Conservation (phyloP, 1,139 yeast genomes). For the Torulaspora globosa region DNA sequence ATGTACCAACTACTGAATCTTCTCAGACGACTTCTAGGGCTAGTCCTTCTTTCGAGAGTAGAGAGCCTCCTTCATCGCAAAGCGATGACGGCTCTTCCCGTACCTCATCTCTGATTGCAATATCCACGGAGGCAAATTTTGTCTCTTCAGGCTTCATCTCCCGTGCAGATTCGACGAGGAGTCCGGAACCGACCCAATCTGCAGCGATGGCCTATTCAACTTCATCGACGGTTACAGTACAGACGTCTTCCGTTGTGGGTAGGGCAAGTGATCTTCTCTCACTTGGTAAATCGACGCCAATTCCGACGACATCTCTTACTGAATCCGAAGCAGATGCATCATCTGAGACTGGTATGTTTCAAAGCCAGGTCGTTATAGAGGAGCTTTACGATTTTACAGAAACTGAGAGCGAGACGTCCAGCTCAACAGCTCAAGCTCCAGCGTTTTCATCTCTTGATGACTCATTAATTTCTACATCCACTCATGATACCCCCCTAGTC, state of each 20-base stretch:
- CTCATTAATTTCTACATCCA: not conserved
- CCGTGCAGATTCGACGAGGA: too few relatives aligned
- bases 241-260: not conserved
- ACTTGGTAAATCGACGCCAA: not conserved
- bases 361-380: not conserved
- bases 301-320: not conserved
- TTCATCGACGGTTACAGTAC: too few relatives aligned
- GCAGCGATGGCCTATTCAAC: too few relatives aligned
- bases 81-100: not conserved
- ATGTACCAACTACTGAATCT: not conserved
- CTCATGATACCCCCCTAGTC: not conserved
- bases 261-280: not conserved
- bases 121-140: not conserved
- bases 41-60: not conserved
- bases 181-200: too few relatives aligned
- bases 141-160: too few relatives aligned
- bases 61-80: not conserved
- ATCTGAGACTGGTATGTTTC: not conserved
- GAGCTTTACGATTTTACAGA: not conserved
- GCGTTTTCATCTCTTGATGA: not conserved
- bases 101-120: not conserved
- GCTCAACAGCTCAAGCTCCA: not conserved
- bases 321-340: not conserved
- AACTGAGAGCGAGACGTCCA: not conserved
- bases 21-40: not conserved